phyloP scores from a whole-genome alignment of 2,329 filamentous ascomycete species.

The Pseudocercospora eumusae region DNA sequence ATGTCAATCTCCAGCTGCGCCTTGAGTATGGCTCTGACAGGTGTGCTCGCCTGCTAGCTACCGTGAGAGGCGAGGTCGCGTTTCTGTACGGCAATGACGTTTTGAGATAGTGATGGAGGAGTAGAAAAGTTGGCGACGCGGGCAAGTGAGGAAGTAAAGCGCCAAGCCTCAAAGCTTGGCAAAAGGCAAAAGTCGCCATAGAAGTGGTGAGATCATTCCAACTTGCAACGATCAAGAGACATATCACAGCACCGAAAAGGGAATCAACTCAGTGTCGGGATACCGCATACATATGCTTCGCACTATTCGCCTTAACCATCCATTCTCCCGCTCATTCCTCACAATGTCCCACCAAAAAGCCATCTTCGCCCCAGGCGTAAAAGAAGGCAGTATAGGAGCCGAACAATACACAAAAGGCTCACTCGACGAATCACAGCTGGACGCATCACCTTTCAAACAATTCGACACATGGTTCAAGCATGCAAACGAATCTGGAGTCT shows the following conservation, averaged over 20 bases:
- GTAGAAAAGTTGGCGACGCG: neutral
- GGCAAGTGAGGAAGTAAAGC: neutral
- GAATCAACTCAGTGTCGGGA: neutral
- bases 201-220: neutral
- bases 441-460: conserved; percentile 60
- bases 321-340: conserved; percentile 7
- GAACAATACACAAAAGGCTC: conserved; percentile 72
- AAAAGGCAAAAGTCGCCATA: neutral
- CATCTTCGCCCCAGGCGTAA: conserved; percentile 65
- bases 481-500: conserved; percentile 62
- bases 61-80: too few species aligned
- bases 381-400: conserved; percentile 63
- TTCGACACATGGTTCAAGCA: conserved; percentile 70
- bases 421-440: conserved; percentile 63
- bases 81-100: neutral
- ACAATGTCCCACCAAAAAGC: conserved; percentile 39
- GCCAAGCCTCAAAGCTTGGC: neutral
- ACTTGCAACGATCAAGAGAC: conserved; percentile 1
- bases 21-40: neutral
- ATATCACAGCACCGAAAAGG: neutral
- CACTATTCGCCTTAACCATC: neutral
- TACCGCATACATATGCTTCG: neutral
- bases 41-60: too few species aligned
- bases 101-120: neutral
- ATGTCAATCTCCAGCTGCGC: neutral